A percentile compares a stretch with the other conserved stretches of the same genome.
Conservation (phyloP, 2,329 filamentous ascomycete species). For the Colletotrichum sp. region DNA sequence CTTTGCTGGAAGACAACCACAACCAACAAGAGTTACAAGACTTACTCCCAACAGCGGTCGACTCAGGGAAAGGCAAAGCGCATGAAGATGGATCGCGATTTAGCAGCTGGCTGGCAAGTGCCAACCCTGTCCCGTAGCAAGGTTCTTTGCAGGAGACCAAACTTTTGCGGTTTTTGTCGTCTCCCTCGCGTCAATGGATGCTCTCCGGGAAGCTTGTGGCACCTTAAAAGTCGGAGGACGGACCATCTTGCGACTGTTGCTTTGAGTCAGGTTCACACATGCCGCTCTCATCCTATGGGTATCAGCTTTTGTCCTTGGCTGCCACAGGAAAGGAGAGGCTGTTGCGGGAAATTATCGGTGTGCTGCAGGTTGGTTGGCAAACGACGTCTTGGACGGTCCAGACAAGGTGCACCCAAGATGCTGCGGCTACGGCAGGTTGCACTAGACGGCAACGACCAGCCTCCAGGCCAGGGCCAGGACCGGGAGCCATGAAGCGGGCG, state of each 20-base stretch:
- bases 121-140: neutral
- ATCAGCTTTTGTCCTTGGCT: neutral
- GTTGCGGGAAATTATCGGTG: neutral
- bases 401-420: conserved; percentile 14
- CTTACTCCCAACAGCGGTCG: neutral
- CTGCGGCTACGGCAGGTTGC: conserved; percentile 1
- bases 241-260: neutral
- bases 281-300: neutral
- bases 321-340: neutral
- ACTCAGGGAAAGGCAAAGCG: neutral
- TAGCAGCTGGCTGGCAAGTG: neutral
- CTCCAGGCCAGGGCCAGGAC: neutral
- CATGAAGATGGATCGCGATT: neutral
- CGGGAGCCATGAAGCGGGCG: neutral
- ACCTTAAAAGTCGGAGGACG: neutral
- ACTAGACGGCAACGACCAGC: neutral
- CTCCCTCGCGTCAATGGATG: neutral
- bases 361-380: neutral
- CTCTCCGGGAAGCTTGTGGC: neutral
- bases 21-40: neutral
- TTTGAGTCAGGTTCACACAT: neutral
- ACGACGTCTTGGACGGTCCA: neutral
- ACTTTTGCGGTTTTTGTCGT: neutral
- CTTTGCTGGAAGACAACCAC: neutral
- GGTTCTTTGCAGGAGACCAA: neutral